phyloP scores from a whole-genome alignment of 495 filamentous ascomycete genomes.

The Diplogelasinospora grovesii region DNA sequence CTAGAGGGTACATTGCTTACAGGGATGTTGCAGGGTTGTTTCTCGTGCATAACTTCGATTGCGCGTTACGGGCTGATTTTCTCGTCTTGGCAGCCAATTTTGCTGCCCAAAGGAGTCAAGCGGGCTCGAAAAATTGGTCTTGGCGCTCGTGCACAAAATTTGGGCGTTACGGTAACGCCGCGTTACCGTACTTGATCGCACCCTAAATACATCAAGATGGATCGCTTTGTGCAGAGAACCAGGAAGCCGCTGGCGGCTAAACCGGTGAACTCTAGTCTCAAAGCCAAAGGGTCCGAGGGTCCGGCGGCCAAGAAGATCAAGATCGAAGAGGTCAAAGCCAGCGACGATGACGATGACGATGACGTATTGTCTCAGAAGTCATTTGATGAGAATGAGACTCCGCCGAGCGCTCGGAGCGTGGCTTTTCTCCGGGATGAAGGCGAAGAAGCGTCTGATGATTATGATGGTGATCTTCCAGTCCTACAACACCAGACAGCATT shows the following conservation, averaged over 20 bases:
- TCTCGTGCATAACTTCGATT: no score
- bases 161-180: no score
- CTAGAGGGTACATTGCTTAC: no score
- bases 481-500: slow-evolving; percentile 53
- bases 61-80: no score
- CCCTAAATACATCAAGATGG: slow-evolving; percentile 14
- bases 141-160: no score
- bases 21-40: no score
- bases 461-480: slow-evolving; percentile 20
- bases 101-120: no score
- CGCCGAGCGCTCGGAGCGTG: not conserved
- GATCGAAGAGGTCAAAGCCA: slow-evolving; percentile 21
- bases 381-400: slow-evolving; percentile 2
- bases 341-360: slow-evolving; percentile 17
- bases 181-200: no score
- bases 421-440: no score
- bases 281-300: slow-evolving; percentile 8
- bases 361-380: slow-evolving; percentile 2
- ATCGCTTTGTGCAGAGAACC: slow-evolving; percentile 23
- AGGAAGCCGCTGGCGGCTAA: slow-evolving; percentile 3
- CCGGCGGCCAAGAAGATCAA: slow-evolving; percentile 31
- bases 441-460: slow-evolving; percentile 16
- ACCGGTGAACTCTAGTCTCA: slow-evolving; percentile 6
- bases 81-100: no score
- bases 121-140: no score